Base-by-base conservation (phyloP, 176 grass and related monocot genomes). In the maize (Zea mays) region DNA sequence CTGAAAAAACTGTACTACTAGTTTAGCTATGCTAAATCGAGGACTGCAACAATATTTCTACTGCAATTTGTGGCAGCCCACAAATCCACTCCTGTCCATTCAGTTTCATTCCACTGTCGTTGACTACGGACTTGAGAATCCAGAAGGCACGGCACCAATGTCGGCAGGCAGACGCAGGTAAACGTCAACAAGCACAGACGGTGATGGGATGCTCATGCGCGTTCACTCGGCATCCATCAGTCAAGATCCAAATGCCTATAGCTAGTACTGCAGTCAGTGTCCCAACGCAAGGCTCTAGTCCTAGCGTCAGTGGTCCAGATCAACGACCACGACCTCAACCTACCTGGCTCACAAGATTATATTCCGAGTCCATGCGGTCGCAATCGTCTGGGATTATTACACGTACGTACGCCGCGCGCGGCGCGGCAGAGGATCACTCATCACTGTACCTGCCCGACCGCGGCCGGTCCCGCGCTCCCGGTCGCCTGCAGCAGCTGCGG, bases 361-460 rank as follows among this genome's bases (percentile, higher is more conserved):
- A n/a, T n/a, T n/a, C n/a, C n/a, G n/a, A n/a, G n/a, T n/a, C n/a
- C n/a, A n/a, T n/a, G n/a, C n/a, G n/a, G n/a, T n/a, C n/a, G 35
- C 34, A 40, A 10, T 47, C n/a, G 42, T 27, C 66, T 69, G 42
- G 66, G 4, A 0, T 0, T 17, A 46, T 0, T 17, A 46, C 10
- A 17, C 19, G 44, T 12, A 46, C 16, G 41, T 10, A 67, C 39
- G 64, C 12, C 16, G 63, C 16, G 17, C 16, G 8, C 65, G 50
- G 37, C 65, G 65, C 65, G 37, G 65, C 65, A 39, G 62, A 38
- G 12, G 50, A 68, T 46, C 70, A 64, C 39, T 36, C 73, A 38
- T 41, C 6, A 43, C 55, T 21, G 55, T 58, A 47, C 86, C 77
- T 91, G 75, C 5, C n/a, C n/a, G n/a, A n/a, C n/a, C n/a, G n/a